A percentile compares a stretch with the other conserved stretches of the same genome.
phyloP scores from a whole-genome alignment of 2,329 filamentous ascomycete species.

The Sporothrix brunneoviolacea region DNA sequence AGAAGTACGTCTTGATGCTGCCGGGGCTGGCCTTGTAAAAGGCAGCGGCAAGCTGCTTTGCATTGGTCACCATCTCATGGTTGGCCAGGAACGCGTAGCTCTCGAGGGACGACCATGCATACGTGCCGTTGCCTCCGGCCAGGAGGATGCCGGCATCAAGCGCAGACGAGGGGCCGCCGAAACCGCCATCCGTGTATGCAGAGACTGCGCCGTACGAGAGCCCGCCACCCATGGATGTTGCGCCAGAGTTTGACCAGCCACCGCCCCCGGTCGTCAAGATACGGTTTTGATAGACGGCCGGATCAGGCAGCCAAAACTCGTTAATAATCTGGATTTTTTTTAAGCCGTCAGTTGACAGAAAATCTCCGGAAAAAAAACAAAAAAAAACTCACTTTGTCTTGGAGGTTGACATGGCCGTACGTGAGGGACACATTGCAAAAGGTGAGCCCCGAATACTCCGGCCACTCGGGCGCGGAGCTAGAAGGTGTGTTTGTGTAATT shows the following conservation, averaged over 20 bases:
- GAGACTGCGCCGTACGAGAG: conserved; percentile 2
- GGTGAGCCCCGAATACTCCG: neutral
- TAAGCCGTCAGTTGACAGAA: neutral
- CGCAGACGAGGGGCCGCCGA: neutral
- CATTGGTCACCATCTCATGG: neutral
- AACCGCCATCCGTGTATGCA: neutral
- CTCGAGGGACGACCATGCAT: neutral
- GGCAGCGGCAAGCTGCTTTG: neutral
- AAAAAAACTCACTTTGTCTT: neutral
- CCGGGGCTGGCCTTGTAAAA: neutral
- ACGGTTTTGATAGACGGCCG: neutral
- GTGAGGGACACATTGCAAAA: neutral
- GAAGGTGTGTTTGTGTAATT: conserved; percentile 1
- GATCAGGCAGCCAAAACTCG: neutral
- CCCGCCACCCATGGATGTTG: neutral
- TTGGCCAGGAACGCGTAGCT: neutral
- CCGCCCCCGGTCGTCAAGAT: neutral
- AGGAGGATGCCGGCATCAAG: neutral
- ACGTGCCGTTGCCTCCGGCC: neutral
- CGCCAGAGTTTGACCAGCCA: neutral
- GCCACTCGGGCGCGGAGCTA: neutral
- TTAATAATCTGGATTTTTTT: neutral
- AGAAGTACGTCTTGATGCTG: neutral
- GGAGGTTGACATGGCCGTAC: neutral
- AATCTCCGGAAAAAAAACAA: neutral